A percentile compares a stretch with the other conserved stretches of the same genome.
These are phyloP conservation scores for Marasmius fiardii DNA, from an alignment of 1,284 basidiomycete genomes.

Conservation along the genomic window DNA sequence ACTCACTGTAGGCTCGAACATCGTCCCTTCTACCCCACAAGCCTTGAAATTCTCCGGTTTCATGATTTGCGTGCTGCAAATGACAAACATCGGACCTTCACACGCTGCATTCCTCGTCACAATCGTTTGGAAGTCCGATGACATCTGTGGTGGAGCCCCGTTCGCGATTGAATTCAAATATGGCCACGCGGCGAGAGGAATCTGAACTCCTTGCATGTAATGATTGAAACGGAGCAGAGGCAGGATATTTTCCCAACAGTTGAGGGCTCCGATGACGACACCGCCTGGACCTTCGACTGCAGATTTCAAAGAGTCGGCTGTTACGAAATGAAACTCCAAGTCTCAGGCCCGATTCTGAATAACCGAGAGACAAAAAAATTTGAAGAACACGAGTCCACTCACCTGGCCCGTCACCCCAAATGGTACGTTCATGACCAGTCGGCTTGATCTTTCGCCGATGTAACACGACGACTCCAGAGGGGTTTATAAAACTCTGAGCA, in stretches of 20 bases:
- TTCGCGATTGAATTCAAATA: slow-evolving; percentile 5
- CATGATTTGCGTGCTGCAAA: slow-evolving; percentile 15
- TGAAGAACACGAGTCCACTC: no score
- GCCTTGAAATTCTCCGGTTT: slow-evolving; percentile 11
- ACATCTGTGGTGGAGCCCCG: slow-evolving; percentile 5
- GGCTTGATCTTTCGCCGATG: slow-evolving; percentile 21
- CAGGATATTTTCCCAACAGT: slow-evolving; percentile 16
- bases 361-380: neutral
- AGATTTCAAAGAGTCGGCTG: slow-evolving; percentile 15
- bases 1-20: neutral
- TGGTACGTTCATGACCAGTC: slow-evolving; percentile 18
- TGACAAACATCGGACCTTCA: slow-evolving; percentile 19
- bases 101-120: slow-evolving; percentile 13
- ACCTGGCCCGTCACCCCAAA: slow-evolving; percentile 21
- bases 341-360: neutral
- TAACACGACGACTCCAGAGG: slow-evolving; percentile 14
- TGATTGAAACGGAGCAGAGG: slow-evolving; percentile 17
- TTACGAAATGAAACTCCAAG: neutral
- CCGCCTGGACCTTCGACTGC: slow-evolving; percentile 16
- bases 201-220: slow-evolving; percentile 16
- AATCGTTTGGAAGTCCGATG: slow-evolving; percentile 14
- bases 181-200: slow-evolving; percentile 20
- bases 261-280: slow-evolving; percentile 12
- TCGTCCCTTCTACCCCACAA: neutral
- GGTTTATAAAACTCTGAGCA: slow-evolving; percentile 16